These are phyloP conservation scores for Fusarium liriodendri DNA, from an alignment of 2,329 filamentous ascomycete species.

Conservation along the genomic window DNA sequence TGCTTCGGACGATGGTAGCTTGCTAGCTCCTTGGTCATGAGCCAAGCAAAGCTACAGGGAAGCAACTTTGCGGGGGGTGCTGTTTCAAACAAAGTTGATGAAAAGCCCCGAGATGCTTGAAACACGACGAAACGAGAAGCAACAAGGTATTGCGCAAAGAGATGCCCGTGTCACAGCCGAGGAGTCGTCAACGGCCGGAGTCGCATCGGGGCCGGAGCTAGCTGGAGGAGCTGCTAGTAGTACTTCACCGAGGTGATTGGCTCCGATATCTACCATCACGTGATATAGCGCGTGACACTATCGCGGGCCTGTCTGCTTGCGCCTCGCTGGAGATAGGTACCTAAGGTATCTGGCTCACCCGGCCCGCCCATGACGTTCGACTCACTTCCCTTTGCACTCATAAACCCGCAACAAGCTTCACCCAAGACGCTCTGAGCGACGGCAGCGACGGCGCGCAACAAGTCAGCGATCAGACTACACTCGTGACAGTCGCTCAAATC, in stretches of 20 bases:
- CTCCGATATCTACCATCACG: not conserved
- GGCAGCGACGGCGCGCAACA: slow-evolving; percentile 6
- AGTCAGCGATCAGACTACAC: not conserved
- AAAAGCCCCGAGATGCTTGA: not conserved
- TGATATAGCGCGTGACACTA: slow-evolving; percentile 23
- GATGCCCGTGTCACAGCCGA: slow-evolving; percentile 23
- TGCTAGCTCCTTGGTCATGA: not conserved
- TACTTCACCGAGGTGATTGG: slow-evolving; percentile 33
- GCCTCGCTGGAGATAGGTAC: slow-evolving; percentile 13
- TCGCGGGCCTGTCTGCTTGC: slow-evolving; percentile 21
- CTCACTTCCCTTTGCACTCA: slow-evolving; percentile 28
- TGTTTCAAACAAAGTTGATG: not conserved
- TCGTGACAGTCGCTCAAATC: slow-evolving; percentile 3
- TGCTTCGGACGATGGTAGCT: slow-evolving; percentile 14
- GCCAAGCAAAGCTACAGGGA: not conserved
- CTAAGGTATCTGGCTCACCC: slow-evolving; percentile 31
- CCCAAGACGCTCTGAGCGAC: slow-evolving; percentile 10
- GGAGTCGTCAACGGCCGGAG: slow-evolving; percentile 23
- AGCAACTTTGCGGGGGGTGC: not conserved
- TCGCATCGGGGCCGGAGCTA: slow-evolving; percentile 35
- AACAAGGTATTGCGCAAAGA: slow-evolving; percentile 7
- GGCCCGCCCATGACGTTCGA: slow-evolving; percentile 39
- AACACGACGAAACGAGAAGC: slow-evolving; percentile 1
- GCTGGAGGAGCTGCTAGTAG: slow-evolving; percentile 27
- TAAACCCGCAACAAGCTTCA: slow-evolving; percentile 31